A percentile compares a stretch with the other conserved stretches of the same genome.
Conservation (phyloP, 331 rosid species). For the Malus hybrid region DNA sequence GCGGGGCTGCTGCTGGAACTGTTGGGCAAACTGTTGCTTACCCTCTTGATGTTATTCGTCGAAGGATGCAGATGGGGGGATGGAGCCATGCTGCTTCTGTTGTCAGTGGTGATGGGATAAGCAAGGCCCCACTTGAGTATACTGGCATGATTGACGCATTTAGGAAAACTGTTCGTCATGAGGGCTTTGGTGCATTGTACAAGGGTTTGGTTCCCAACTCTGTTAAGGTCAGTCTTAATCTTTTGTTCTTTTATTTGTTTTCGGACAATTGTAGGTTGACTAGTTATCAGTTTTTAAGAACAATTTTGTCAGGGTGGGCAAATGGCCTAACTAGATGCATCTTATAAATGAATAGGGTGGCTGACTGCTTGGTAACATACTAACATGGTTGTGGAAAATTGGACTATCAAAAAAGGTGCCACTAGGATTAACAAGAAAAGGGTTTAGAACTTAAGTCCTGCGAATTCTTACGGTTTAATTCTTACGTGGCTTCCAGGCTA, state of each 20-base stretch:
- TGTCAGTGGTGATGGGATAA: slow-evolving; percentile 82
- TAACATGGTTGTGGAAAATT: too few relatives aligned
- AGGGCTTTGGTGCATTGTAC: slow-evolving; percentile 94
- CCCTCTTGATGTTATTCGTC: slow-evolving; percentile 96
- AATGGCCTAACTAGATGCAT: neutral
- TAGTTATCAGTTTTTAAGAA: neutral
- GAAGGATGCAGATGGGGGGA: slow-evolving; percentile 99
- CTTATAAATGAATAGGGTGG: neutral
- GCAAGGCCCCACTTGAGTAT: slow-evolving; percentile 65
- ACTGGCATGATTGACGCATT: slow-evolving; percentile 95
- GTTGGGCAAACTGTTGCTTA: slow-evolving; percentile 97
- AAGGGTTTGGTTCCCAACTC: slow-evolving; percentile 99
- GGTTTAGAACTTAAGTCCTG: neutral
- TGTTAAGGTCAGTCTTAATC: slow-evolving; percentile 71
- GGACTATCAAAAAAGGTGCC: neutral
- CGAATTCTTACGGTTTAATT: neutral
- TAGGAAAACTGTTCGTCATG: slow-evolving; percentile 88
- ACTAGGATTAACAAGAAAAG: neutral
- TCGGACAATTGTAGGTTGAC: neutral
- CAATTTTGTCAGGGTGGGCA: neutral
- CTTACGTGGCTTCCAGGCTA: too few relatives aligned
- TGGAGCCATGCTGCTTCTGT: slow-evolving; percentile 92
- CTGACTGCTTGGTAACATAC: neutral
- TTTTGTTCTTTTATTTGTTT: neutral
- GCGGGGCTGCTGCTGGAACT: slow-evolving; percentile 99